Percentiles rank a stretch among this genome's conserved stretches.
phyloP scores from a whole-genome alignment of 2,329 filamentous ascomycete genomes.

The Didymella glomerata region DNA sequence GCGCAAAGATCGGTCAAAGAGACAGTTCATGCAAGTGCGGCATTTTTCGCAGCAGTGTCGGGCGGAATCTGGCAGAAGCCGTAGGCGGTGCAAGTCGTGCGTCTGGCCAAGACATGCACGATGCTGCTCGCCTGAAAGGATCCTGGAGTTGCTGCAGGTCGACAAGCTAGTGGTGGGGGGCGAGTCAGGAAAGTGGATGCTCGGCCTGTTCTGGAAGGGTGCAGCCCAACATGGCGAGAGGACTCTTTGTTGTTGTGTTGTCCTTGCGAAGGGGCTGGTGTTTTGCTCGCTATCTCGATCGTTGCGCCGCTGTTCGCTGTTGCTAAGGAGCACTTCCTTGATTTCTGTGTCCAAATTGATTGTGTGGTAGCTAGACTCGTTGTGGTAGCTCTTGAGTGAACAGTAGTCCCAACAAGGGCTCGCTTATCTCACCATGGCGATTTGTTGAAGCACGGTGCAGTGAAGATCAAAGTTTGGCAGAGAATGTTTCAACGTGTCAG shows the following conservation, averaged over 20 bases:
- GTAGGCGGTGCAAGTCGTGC: constrained; percentile 20
- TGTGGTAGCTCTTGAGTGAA: neutral
- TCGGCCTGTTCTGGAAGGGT: constrained; percentile 29
- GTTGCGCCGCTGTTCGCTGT: constrained; percentile 3
- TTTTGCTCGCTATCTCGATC: constrained; percentile 8
- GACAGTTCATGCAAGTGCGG: constrained; percentile 40
- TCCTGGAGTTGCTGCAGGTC: constrained; percentile 15
- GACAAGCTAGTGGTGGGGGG: constrained; percentile 12
- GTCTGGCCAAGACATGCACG: constrained; percentile 22
- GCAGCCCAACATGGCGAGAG: constrained; percentile 15
- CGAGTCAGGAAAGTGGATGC: constrained; percentile 20
- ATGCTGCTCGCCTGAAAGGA: constrained; percentile 21
- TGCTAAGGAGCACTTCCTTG: constrained; percentile 18
- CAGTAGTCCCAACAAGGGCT: neutral
- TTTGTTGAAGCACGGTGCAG: constrained; percentile 11
- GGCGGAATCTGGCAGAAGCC: constrained; percentile 20
- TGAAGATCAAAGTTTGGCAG: constrained; percentile 8
- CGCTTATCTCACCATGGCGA: constrained; percentile 12
- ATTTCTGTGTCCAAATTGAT: constrained; percentile 5
- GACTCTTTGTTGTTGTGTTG: constrained; percentile 16
- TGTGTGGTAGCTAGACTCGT: constrained; percentile 13
- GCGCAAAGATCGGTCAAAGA: constrained; percentile 6
- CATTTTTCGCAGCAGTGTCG: constrained; percentile 35
- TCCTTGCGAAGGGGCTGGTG: constrained; percentile 7
- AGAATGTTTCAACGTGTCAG: constrained; percentile 11